Base-by-base conservation (phyloP, 2,329 filamentous ascomycete species). In the Alternaria atra region DNA sequence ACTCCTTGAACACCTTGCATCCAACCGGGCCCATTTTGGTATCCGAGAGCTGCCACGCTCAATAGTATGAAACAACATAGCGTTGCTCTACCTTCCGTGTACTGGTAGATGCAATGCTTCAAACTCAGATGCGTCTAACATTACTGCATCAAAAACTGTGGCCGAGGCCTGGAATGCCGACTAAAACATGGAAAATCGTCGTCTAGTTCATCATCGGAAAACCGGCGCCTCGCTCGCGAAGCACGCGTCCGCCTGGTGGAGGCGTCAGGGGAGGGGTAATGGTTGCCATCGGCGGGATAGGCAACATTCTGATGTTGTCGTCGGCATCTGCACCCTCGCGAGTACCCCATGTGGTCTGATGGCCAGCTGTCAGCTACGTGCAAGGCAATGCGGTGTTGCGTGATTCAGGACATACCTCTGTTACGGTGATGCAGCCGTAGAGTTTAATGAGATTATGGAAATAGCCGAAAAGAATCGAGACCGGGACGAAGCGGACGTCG, bases 391-490 rank as follows among this genome's bases (percentile, higher is more conserved):
- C 27, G 32, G 70, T 39, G 68, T 70, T 63, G 67, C 63, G 66
- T 67, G 67, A 64, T 25, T 52, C 58, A 30, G 43, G 54, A 74
- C 76, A 60, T 69, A 67, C 73, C 69, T 81, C 80, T 71, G 79
- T 80, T 60, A 84, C 87, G 60, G 94, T 97, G 68, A 90, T 84
- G 63, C 94, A 85, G 40, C 94, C 93, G 74, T 94, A 94, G 65
- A 97, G 84, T 84, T 97, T 97, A 84, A 98, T 94, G 63, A 93
- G 80, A 63, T 94, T 93, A 78, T 98, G 94, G 72, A 96, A 91
- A 80, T 95, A 97, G 52, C 94, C 94, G 80, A 97, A 98, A 13
- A 93, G 64, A 70, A 97, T 88, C 39, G 93, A 97, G n/a, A 94
- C 84, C 1, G 92, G 93, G 52, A 97, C 84, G 74, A 91, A 91